Evolutionary conservation across 345 rosid species (phyloP).

Genomic region (Geranium brycei): DNA sequence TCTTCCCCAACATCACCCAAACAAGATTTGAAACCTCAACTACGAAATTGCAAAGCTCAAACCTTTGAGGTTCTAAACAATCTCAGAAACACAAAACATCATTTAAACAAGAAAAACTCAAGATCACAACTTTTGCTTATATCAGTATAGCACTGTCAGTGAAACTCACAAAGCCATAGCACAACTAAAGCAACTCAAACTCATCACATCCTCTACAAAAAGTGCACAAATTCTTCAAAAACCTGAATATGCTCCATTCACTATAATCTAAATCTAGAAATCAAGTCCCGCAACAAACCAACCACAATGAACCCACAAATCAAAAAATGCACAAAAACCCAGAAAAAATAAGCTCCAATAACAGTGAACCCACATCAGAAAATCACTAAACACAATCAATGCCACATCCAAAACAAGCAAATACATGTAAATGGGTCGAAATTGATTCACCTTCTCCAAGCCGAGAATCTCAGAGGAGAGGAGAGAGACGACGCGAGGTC

Average conservation of each 20-base stretch:
- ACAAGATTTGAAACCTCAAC: too few species aligned
- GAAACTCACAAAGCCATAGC: neutral
- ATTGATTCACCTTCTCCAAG: constrained; percentile 58
- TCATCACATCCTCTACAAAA: too few species aligned
- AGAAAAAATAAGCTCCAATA: neutral
- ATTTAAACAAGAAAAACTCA: neutral
- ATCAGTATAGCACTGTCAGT: too few species aligned
- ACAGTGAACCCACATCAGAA: neutral
- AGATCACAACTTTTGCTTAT: too few species aligned
- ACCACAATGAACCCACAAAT: neutral
- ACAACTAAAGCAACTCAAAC: neutral
- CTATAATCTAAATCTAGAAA: too few species aligned
- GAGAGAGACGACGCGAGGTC: constrained; percentile 55
- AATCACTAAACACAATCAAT: neutral
- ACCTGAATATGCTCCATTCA: too few species aligned
- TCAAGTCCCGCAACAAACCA: neutral
- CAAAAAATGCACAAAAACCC: too few species aligned
- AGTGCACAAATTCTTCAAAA: too few species aligned
- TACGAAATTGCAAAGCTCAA: too few species aligned
- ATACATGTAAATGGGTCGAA: too few species aligned
- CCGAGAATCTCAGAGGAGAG: constrained; percentile 47
- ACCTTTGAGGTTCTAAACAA: too few species aligned
- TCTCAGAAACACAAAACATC: neutral
- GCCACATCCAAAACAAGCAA: neutral
- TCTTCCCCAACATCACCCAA: too few species aligned